Conservation (phyloP, 1,139 yeast species). For the Lodderomyces elongisporus region DNA sequence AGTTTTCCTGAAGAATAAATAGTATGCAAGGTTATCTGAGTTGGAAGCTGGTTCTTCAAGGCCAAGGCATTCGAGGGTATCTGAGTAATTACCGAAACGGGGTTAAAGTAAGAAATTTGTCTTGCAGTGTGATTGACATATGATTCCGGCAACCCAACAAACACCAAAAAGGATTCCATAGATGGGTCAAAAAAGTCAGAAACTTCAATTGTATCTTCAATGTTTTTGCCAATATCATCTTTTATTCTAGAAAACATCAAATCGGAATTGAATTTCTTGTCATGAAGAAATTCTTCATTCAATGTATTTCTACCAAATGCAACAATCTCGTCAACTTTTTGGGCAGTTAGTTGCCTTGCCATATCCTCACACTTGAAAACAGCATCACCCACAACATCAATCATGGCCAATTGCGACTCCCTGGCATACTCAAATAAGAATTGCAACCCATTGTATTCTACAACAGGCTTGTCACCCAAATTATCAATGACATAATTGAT, state of each 20-base stretch:
- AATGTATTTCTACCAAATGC: conserved; percentile 59
- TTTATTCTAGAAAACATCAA: conserved; percentile 78
- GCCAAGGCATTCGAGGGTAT: conserved; percentile 30
- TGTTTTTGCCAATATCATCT: conserved; percentile 57
- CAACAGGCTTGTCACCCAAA: conserved; percentile 53
- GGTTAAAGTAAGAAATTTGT: conserved; percentile 32
- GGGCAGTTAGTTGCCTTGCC: conserved; percentile 59
- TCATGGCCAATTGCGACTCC: conserved; percentile 63
- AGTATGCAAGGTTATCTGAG: conserved; percentile 39
- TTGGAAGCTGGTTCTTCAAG: conserved; percentile 32
- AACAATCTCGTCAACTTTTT: conserved; percentile 59
- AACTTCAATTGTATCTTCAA: conserved; percentile 56
- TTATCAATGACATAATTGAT: conserved; percentile 51
- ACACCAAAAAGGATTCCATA: conserved; percentile 47
- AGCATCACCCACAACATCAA: conserved; percentile 57
- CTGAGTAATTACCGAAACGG: conserved; percentile 28
- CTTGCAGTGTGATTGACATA: conserved; percentile 24
- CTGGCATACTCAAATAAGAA: conserved; percentile 66
- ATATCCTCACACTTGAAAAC: conserved; percentile 61
- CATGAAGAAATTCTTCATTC: conserved; percentile 56
- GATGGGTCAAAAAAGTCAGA: conserved; percentile 77
- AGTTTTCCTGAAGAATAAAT: conserved; percentile 42
- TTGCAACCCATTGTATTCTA: conserved; percentile 60
- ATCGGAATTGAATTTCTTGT: conserved; percentile 67
- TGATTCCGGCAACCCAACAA: conserved; percentile 39